phyloP scores from a whole-genome alignment of 2,329 filamentous ascomycete genomes.

The Epicoccum sorghinum region DNA sequence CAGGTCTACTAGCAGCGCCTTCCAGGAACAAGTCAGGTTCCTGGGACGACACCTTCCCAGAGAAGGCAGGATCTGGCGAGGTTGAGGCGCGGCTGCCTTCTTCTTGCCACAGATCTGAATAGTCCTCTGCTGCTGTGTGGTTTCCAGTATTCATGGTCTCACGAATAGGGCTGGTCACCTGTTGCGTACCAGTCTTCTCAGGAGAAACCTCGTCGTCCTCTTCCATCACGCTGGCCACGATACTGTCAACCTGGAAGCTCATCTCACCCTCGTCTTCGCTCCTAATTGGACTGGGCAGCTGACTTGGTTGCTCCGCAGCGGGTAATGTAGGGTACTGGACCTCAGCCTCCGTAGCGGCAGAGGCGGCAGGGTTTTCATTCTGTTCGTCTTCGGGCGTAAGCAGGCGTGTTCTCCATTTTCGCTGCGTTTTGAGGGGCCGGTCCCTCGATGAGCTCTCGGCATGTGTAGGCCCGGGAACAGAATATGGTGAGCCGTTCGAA shows the following conservation, averaged over 20 bases:
- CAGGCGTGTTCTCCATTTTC: constrained; percentile 38
- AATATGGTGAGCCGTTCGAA: constrained; percentile 22
- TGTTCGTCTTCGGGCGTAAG: constrained; percentile 44
- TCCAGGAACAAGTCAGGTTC: constrained; percentile 42
- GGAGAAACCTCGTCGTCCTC: neutral
- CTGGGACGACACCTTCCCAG: neutral
- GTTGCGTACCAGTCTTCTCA: neutral
- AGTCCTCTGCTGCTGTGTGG: constrained; percentile 22
- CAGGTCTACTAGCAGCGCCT: constrained; percentile 37
- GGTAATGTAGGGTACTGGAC: constrained; percentile 36
- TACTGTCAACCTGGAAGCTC: constrained; percentile 39
- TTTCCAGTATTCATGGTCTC: neutral
- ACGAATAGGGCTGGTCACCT: neutral
- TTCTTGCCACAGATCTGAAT: constrained; percentile 55
- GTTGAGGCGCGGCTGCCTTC: constrained; percentile 51
- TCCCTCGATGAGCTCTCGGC: constrained; percentile 17
- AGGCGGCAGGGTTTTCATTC: constrained; percentile 16
- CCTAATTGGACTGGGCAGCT: constrained; percentile 38
- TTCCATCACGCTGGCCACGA: constrained; percentile 18
- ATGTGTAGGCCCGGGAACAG: constrained; percentile 24
- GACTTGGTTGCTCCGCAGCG: constrained; percentile 20
- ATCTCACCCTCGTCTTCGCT: constrained; percentile 44
- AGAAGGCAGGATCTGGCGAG: constrained; percentile 18
- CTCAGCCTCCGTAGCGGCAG: constrained; percentile 18
- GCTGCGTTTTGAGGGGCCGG: constrained; percentile 31